Evolutionary conservation across 2,329 filamentous ascomycete genomes (phyloP).

Genomic region (Elsinoe australis): DNA sequence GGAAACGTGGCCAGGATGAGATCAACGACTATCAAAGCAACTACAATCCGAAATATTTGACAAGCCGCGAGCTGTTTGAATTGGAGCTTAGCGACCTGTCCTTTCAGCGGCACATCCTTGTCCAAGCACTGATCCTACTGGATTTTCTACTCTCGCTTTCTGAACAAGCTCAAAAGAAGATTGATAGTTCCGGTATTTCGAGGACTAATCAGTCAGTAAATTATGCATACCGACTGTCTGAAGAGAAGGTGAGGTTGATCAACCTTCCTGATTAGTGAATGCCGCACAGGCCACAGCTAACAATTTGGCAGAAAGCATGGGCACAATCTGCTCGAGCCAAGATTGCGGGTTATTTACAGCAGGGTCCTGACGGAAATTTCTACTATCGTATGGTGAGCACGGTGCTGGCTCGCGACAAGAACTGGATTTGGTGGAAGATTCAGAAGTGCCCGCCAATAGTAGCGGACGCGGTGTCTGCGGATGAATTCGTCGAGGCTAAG

Average conservation of each 20-base stretch:
- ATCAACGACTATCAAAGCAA: conserved; percentile 56
- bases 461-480: conserved; percentile 59
- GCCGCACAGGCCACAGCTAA: conserved; percentile 21
- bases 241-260: conserved; percentile 50
- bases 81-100: conserved; percentile 93
- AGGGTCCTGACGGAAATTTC: conserved; percentile 76
- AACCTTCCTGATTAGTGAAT: conserved; percentile 19
- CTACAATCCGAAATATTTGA: conserved; percentile 97
- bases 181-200: conserved; percentile 51
- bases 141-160: conserved; percentile 93
- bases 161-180: conserved; percentile 69
- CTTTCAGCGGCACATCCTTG: conserved; percentile 87
- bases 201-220: conserved; percentile 55
- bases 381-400: conserved; percentile 97
- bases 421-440: conserved; percentile 98
- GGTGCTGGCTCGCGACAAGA: conserved; percentile 89
- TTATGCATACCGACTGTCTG: conserved; percentile 66
- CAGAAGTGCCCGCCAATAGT: conserved; percentile 87
- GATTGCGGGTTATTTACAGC: conserved; percentile 76
- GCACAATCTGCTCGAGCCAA: conserved; percentile 65
- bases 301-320: conserved; percentile 63
- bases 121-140: conserved; percentile 88
- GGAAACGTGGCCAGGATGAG: conserved; percentile 50
- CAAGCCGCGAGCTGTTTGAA: conserved; percentile 92
- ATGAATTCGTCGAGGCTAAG: conserved; percentile 63